Conservation (phyloP, 2,329 filamentous ascomycete genomes). For the Fusarium domesticum region DNA sequence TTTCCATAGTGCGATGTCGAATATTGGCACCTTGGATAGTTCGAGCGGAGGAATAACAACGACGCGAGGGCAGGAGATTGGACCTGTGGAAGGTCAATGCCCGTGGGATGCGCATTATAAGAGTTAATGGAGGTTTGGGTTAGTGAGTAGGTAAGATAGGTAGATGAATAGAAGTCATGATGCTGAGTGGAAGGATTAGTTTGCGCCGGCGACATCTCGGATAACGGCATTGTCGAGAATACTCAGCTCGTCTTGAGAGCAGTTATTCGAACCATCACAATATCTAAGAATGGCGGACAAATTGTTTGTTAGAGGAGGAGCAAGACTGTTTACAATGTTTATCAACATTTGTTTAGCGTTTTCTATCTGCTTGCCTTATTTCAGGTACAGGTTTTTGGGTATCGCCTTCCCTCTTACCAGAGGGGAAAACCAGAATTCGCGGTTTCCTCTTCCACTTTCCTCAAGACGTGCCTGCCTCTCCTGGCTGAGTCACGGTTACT, state of each 20-base stretch:
- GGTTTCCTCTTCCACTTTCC: constrained; percentile 3
- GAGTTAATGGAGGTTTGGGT: neutral
- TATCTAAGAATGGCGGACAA: no score
- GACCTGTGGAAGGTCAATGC: constrained; percentile 5
- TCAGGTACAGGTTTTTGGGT: constrained; percentile 20
- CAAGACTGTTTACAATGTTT: constrained; percentile 4
- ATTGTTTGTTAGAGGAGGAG: neutral
- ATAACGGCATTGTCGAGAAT: constrained; percentile 3
- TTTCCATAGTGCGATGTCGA: neutral
- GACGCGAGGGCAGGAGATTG: neutral
- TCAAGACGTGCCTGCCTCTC: constrained; percentile 4
- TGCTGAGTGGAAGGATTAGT: constrained; percentile 13
- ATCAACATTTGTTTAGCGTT: constrained; percentile 11
- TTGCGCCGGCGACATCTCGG: constrained; percentile 29
- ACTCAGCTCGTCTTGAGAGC: no score
- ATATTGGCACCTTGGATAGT: constrained; percentile 27
- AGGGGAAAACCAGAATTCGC: constrained; percentile 18
- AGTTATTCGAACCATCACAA: no score
- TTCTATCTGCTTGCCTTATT: constrained; percentile 9
- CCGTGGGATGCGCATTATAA: constrained; percentile 16
- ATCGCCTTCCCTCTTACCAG: constrained; percentile 27
- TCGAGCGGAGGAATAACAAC: constrained; percentile 28
- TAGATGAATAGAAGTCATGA: constrained; percentile 13
- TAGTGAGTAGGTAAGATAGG: constrained; percentile 1
- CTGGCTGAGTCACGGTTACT: no score